Conservation (phyloP, 345 rosid species). For the Physaria fendleri region DNA sequence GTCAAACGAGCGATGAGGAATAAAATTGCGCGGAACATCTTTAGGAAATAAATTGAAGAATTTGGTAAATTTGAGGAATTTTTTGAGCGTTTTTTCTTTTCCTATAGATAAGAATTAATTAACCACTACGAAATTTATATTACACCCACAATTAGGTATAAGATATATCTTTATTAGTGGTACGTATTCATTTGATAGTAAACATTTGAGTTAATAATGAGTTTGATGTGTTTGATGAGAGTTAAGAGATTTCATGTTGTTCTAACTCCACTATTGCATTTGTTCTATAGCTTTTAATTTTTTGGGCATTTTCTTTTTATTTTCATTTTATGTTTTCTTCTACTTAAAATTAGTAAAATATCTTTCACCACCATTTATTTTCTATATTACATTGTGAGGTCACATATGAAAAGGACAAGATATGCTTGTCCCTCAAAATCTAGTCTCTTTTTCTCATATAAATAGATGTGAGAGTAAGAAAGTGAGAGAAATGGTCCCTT, state of each 20-base stretch:
- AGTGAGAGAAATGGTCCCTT: constrained; percentile 33
- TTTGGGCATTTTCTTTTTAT: constrained; percentile 20
- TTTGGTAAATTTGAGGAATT: too few relatives aligned
- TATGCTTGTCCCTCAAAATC: constrained; percentile 33
- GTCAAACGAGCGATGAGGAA: too few relatives aligned
- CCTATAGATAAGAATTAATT: too few relatives aligned
- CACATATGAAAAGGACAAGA: constrained; percentile 33
- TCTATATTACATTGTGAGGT: constrained; percentile 29
- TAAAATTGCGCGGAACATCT: too few relatives aligned
- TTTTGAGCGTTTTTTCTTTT: too few relatives aligned
- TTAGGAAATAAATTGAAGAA: too few relatives aligned
- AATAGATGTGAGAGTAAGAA: constrained; percentile 28
- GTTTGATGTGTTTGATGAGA: constrained; percentile 19
- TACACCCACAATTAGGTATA: too few relatives aligned
- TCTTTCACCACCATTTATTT: constrained; percentile 12
- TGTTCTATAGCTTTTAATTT: constrained; percentile 26
- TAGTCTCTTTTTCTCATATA: constrained; percentile 25
- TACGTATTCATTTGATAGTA: too few relatives aligned
- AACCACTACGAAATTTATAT: too few relatives aligned
- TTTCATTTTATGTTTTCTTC: constrained; percentile 28
- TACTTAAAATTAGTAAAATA: constrained; percentile 8
- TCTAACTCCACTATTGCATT: constrained; percentile 35
- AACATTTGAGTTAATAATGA: constrained; percentile 7
- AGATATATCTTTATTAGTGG: too few relatives aligned
- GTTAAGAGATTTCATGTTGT: constrained; percentile 31